Evolutionary conservation across 129 eudicot species (phyloP).

Genomic region (Deinandra increscens): DNA sequence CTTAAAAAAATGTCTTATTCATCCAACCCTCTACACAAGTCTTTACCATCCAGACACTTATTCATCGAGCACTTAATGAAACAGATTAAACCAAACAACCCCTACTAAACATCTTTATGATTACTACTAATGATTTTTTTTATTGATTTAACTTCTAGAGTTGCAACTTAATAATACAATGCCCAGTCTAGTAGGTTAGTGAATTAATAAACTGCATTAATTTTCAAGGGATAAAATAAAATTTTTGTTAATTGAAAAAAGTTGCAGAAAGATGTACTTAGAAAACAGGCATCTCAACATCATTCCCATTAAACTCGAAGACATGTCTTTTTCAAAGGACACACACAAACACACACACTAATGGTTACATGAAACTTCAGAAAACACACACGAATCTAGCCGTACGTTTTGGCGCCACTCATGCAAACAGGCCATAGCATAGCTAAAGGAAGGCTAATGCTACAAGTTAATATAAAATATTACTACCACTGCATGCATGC

Average conservation of each 20-base stretch:
- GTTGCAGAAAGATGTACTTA: slow-evolving; percentile 10
- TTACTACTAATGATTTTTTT: no score
- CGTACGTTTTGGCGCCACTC: slow-evolving; percentile 25
- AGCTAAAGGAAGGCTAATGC: slow-evolving; percentile 23
- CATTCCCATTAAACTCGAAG: slow-evolving; percentile 43
- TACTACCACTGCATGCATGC: slow-evolving; percentile 16
- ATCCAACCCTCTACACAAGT: no score
- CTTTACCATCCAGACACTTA: no score
- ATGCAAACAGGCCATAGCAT: slow-evolving; percentile 18
- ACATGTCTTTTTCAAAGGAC: slow-evolving; percentile 45
- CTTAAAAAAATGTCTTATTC: no score
- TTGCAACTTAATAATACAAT: no score
- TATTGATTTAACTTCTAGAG: no score
- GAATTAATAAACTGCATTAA: background rate
- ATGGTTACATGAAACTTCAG: slow-evolving; percentile 43
- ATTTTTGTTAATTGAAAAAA: background rate
- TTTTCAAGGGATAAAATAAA: background rate
- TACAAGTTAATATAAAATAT: slow-evolving; percentile 31
- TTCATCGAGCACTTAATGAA: no score
- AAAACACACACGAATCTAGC: slow-evolving; percentile 31
- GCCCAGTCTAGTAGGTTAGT: no score
- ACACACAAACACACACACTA: slow-evolving; percentile 37
- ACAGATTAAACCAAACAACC: no score
- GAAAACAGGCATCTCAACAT: slow-evolving; percentile 36
- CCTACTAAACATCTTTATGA: no score